These are phyloP conservation scores for Haematococcus lacustris DNA, from an alignment of 139 green algal genomes.

Conservation along the genomic window DNA sequence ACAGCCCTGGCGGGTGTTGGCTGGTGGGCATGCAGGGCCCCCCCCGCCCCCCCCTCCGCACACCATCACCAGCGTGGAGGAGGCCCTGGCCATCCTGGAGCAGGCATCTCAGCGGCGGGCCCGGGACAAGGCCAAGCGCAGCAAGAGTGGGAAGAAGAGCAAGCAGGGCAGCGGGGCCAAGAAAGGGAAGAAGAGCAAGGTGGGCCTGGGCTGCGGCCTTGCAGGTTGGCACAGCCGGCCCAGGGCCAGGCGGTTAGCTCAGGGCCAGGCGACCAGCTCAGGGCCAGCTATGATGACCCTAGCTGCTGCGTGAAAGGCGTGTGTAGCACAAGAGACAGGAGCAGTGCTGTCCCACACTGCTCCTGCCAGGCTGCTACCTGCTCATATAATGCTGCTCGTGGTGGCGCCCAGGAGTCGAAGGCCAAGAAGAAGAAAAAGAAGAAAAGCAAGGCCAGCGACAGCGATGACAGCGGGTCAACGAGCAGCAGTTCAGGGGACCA, in stretches of 20 bases:
- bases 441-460: neutral
- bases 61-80: slow-evolving; percentile 5
- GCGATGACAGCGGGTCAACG: neutral
- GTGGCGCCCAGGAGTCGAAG: neutral
- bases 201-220: neutral
- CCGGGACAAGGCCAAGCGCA: neutral
- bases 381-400: neutral
- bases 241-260: neutral
- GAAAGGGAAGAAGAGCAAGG: neutral
- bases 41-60: neutral
- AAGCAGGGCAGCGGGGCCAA: neutral
- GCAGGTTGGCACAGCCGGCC: neutral
- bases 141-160: neutral
- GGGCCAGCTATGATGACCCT: neutral
- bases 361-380: neutral
- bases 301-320: neutral
- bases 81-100: slow-evolving; percentile 1
- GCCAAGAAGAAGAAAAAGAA: neutral
- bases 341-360: neutral
- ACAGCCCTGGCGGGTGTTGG: no score
- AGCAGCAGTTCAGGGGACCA: no score
- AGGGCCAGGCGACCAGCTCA: neutral
- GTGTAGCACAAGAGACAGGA: neutral
- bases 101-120: neutral
- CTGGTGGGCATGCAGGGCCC: no score